Evolutionary conservation across 2,329 filamentous ascomycete genomes (phyloP), one percentile per base, ranked within the genome.

Genomic region (Emmonsiellopsis sp.): DNA sequence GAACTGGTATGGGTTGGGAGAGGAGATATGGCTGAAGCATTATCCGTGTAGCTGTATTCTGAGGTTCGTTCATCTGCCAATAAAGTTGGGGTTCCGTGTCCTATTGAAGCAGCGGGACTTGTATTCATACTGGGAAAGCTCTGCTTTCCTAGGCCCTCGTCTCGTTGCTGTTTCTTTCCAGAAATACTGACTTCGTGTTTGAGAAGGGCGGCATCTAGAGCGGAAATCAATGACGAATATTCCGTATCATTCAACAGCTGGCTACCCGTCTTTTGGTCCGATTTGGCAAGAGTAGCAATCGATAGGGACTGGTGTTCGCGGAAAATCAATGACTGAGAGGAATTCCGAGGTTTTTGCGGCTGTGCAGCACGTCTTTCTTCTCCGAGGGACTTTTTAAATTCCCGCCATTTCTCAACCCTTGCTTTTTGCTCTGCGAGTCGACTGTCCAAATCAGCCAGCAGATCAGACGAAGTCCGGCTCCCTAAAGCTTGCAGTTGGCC

Each of bases 381-480:
- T 3, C 36, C 42, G 17, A 56, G 42, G 27, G 64, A 62, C 40
- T 74, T 70, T 56, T 80, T 75, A 56, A 89, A 88, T n/a, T 74
- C 75, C 60, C 85, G 79, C 90, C 89, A 95, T 65, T 79, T 83
- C 51, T 81, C 76, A 32, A 95, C 68, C 40, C 89, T 80, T 44
- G 79, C 77, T 52, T 79, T 79, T 61, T 95, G 89, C 6, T 78
- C 73, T 43, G 75, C 73, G 0, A 93, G 80, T 11, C 88, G 79
- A 17, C 70, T 69, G 52, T 92, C 85, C 5, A 96, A 71, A 62
- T 90, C 84, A 56, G 87, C 79, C 17, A 95, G 56, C 6, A 74
- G 63, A 49, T 73, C 67, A 6, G 62, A 55, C 11, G 63, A 60
- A 7, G 60, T 43, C 33, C 57, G 55, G 21, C 48, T 54, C 17